These are phyloP conservation scores for Leucocoprinus birnbaumii DNA, from an alignment of 768 basidiomycete genomes.

Conservation along the genomic window DNA sequence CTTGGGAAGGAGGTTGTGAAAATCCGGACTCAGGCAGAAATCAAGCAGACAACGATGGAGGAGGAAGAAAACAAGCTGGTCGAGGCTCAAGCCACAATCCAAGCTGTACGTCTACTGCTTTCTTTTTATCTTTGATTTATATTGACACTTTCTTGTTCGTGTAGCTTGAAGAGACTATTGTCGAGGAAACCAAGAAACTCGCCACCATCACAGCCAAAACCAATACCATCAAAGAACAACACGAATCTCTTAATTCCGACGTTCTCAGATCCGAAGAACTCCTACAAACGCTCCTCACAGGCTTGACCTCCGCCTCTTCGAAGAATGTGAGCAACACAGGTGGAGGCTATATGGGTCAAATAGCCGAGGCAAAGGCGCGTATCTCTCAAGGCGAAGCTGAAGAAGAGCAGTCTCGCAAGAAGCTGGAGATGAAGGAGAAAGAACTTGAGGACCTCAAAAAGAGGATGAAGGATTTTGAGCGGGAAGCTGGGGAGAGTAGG, in stretches of 20 bases:
- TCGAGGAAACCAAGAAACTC: slow-evolving; percentile 61
- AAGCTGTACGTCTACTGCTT: slow-evolving; percentile 46
- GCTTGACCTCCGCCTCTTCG: slow-evolving; percentile 52
- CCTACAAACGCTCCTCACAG: slow-evolving; percentile 92
- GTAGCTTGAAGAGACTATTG: slow-evolving; percentile 56
- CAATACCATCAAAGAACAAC: slow-evolving; percentile 63
- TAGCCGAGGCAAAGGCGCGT: slow-evolving; percentile 78
- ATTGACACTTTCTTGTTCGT: not conserved
- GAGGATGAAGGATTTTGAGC: slow-evolving; percentile 79
- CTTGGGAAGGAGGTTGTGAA: slow-evolving; percentile 82
- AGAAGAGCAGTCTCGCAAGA: slow-evolving; percentile 77
- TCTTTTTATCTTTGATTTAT: not conserved
- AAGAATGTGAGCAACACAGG: slow-evolving; percentile 54
- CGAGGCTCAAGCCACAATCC: slow-evolving; percentile 50
- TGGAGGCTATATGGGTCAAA: slow-evolving; percentile 95
- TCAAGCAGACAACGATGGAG: slow-evolving; percentile 68
- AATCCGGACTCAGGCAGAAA: slow-evolving; percentile 80
- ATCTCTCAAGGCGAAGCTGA: slow-evolving; percentile 78
- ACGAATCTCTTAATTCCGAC: slow-evolving; percentile 55
- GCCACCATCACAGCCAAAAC: slow-evolving; percentile 52
- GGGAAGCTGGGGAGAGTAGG: slow-evolving; percentile 76
- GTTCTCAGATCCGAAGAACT: slow-evolving; percentile 83
- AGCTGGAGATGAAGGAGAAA: slow-evolving; percentile 72
- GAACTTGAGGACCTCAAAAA: slow-evolving; percentile 78
- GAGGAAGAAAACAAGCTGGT: slow-evolving; percentile 72